Evolutionary conservation across 768 basidiomycete genomes (phyloP), one percentile per base, ranked within the genome.

Genomic region (Kondoa subrosea): DNA sequence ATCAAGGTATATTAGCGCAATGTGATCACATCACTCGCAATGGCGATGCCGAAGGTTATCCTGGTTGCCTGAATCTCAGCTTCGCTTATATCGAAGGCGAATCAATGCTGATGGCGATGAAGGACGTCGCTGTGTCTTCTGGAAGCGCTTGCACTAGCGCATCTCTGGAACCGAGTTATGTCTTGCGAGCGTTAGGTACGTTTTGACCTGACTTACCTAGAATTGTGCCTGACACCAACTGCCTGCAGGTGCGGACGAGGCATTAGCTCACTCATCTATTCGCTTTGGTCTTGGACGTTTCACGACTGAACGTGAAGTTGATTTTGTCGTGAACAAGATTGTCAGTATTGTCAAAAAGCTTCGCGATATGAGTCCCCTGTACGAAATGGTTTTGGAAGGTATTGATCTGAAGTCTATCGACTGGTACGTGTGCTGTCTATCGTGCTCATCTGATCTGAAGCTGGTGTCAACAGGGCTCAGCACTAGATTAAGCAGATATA

Each of bases 301-400:
- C 78, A 97, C 93, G 21, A 99, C 95, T 1, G 91, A 96, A 76
- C 89, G 86, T 2, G 95, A 99, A 79, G 83, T 99, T 68, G 95
- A 99, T 77, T 91, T 88, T 72, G 93, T 99, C 62, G 83, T 92
- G 50, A 82, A 84, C 71, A 86, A 89, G 74, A 90, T 97, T 65
- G 84, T 92, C 25, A 81, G 82, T 32, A 88, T 88, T n/a, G 95
- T 97, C 15, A 83, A 85, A 62, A 83, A 82, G 71, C 82, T 99
- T 71, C 84, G 93, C 64, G 93, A 99, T 69, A 91, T 99, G 89
- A 92, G 90, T 75, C 95, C 95, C 34, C 78, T 99, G 66, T 99
- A 93, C 93, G 95, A 99, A 80, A 96, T 99, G 92, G 92, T 97
- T 17, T 91, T 95, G 78, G 95, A 97, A 76, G 93, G 93, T 57